phyloP scores from a whole-genome alignment of 257 asterid species.

The Mentha longifolia region DNA sequence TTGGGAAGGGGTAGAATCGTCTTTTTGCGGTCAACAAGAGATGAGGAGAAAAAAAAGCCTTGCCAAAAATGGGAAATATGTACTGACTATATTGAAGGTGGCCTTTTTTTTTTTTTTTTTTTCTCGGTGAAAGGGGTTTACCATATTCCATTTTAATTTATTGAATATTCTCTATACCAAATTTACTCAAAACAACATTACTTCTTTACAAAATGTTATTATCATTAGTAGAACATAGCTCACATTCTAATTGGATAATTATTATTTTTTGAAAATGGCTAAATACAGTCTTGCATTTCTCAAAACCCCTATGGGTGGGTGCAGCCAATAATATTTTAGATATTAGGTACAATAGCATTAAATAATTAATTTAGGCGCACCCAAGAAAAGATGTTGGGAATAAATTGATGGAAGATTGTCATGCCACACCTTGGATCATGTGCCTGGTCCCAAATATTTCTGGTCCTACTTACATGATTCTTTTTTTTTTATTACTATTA shows the following conservation, averaged over 20 bases:
- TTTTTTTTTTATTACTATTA: background rate
- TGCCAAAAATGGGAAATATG: background rate
- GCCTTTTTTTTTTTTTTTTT: background rate
- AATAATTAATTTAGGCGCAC: background rate
- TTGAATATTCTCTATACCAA: too few species aligned
- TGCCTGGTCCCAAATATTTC: constrained; percentile 62
- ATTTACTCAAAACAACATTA: too few species aligned
- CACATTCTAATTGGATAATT: background rate
- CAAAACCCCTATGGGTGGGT: background rate
- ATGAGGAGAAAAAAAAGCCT: background rate
- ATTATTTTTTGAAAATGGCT: background rate
- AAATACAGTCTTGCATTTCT: background rate
- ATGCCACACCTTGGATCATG: constrained; percentile 73
- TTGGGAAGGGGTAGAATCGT: constrained; percentile 13
- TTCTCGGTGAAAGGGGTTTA: background rate
- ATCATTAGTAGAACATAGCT: background rate
- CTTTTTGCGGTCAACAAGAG: background rate
- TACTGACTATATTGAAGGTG: background rate
- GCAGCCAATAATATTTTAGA: background rate
- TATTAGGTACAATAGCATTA: background rate
- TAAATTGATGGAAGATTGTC: constrained; percentile 38
- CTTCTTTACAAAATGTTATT: too few species aligned
- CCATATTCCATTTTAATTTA: too few species aligned
- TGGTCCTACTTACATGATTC: constrained; percentile 24
- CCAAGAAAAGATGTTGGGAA: constrained; percentile 10